phyloP scores from a whole-genome alignment of 2,329 filamentous ascomycete species.

The Pseudogymnoascus sp. region DNA sequence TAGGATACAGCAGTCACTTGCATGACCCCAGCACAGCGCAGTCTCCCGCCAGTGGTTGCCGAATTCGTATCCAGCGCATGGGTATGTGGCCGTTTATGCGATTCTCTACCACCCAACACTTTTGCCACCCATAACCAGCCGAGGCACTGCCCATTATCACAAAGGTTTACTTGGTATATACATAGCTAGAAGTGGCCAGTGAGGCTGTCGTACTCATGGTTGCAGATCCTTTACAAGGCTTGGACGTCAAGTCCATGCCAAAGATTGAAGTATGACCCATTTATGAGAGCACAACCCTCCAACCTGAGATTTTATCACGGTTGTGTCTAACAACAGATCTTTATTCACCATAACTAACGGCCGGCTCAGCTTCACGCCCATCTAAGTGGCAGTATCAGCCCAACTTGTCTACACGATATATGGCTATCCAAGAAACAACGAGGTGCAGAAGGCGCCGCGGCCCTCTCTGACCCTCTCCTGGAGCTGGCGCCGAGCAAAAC shows the following conservation, averaged over 20 bases:
- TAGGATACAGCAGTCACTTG: not conserved
- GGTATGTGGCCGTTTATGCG: not conserved
- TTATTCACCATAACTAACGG: constrained; percentile 16
- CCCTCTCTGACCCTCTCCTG: constrained; percentile 57
- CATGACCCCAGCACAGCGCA: not conserved
- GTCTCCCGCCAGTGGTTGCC: not conserved
- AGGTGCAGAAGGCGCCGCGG: constrained; percentile 37
- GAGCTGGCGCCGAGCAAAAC: constrained; percentile 65
- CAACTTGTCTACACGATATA: constrained; percentile 63
- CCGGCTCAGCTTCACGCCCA: constrained; percentile 64
- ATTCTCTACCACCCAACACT: not conserved
- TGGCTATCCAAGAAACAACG: constrained; percentile 53
- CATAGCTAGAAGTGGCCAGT: constrained; percentile 2
- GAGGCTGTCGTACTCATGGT: not conserved
- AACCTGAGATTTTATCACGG: not conserved
- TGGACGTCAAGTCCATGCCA: constrained; percentile 39
- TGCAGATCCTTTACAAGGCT: not conserved
- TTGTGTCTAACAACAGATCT: not conserved
- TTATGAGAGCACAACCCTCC: not conserved
- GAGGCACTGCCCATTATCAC: not conserved
- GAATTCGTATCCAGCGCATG: constrained; percentile 4
- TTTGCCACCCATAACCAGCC: not conserved
- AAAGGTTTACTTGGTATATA: not conserved
- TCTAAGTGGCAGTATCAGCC: constrained; percentile 69
- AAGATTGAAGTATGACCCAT: constrained; percentile 43